A percentile compares a stretch with the other conserved stretches of the same genome.
Conservation (phyloP, 2,329 filamentous ascomycete genomes). For the Rhynchosporium agropyri region DNA sequence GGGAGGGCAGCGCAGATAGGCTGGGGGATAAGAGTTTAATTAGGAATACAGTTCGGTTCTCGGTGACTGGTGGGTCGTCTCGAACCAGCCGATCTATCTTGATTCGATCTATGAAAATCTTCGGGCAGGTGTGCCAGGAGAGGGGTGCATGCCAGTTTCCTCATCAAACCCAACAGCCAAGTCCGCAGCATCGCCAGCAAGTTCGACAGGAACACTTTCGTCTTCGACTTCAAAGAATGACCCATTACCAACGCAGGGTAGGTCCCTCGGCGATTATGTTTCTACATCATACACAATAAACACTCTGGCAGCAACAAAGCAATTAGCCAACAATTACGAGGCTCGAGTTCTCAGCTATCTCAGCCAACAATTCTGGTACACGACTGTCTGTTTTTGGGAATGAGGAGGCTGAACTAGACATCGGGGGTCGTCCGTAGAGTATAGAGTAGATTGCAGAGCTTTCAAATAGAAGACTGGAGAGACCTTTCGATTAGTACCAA, state of each 20-base stretch:
- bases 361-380: constrained; percentile 1
- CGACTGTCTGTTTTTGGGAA: not conserved
- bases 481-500: not conserved
- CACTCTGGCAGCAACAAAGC: not conserved
- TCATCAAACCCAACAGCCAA: not conserved
- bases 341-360: not conserved
- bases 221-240: constrained; percentile 3
- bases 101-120: not conserved
- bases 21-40: constrained; percentile 5
- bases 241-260: not conserved
- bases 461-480: too few species aligned
- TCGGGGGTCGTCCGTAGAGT: not conserved
- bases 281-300: not conserved
- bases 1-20: constrained; percentile 74
- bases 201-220: not conserved
- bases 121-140: constrained; percentile 1
- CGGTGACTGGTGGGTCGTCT: not conserved
- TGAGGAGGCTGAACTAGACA: not conserved
- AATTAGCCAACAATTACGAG: not conserved
- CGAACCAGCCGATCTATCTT: not conserved
- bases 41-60: not conserved
- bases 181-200: not conserved
- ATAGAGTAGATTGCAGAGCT: too few species aligned
- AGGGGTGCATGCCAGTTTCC: constrained; percentile 1
- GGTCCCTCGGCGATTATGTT: not conserved